Evolutionary conservation across 2,329 filamentous ascomycete genomes (phyloP).

Genomic region (Talaromyces pinophilus): DNA sequence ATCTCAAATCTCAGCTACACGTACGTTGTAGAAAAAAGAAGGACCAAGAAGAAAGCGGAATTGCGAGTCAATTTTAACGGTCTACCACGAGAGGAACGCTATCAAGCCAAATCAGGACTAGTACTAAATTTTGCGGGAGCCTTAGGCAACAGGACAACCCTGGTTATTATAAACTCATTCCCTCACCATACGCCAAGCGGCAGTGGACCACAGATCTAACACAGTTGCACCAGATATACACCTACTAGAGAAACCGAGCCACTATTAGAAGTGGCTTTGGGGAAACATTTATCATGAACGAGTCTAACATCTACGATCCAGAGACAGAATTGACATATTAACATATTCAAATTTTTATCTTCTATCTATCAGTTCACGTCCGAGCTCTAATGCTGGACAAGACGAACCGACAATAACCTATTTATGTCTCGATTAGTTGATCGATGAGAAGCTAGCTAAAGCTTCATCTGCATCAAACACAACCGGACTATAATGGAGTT

Average conservation of each 20-base stretch:
- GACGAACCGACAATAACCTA: conserved; percentile 10
- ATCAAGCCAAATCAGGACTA: neutral
- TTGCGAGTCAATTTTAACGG: neutral
- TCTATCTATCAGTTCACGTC: conserved; percentile 7
- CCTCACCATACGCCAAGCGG: no score
- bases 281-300: fast-evolving
- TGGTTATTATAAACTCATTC: no score
- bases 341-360: conserved; percentile 11
- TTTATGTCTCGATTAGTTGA: neutral
- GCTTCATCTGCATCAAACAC: neutral
- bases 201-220: no score
- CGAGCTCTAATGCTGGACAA: neutral
- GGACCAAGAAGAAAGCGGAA: neutral
- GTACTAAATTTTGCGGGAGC: neutral
- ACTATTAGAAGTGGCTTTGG: neutral
- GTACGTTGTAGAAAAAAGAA: neutral
- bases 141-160: neutral
- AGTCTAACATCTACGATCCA: neutral
- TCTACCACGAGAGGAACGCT: neutral
- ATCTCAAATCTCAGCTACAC: neutral
- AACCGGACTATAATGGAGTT: conserved; percentile 27
- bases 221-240: no score
- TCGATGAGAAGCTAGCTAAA: neutral
- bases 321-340: neutral
- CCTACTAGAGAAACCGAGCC: no score